Evolutionary conservation across 805 yeast genomes (phyloP), one percentile per base, ranked within the genome.

Genomic region (Yarrowia divulgata): DNA sequence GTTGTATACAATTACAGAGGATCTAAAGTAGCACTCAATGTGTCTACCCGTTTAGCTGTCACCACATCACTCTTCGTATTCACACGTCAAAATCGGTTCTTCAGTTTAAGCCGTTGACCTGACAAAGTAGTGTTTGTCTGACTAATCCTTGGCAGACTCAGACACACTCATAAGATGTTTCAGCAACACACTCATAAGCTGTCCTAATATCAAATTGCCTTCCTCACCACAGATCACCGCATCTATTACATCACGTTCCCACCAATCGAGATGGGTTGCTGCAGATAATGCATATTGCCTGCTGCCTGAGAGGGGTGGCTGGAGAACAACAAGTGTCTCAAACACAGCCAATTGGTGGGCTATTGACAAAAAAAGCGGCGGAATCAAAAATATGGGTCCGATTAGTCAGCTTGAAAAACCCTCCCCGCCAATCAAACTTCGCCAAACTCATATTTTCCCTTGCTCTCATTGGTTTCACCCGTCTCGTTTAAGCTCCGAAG

Each of bases 381-480:
- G 1, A 10, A 12, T 13, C 32, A 23, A 19, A 23, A 6, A 19
- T 9, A 13, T 8, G 14, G 13, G 14, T 4, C 9, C 18, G 37
- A 10, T 9, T 49, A 32, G 39, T 32, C 39, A 49, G 2, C n/a
- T 23, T 23, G 6, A 9, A 13, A 1, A 19, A 3, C 13, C n/a
- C 4, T n/a, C 12, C 23, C 57, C 40, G 57, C 60, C 60, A 54
- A 54, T 54, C 60, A 54, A 54, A 39, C 45, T 19, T 16, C 12
- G 16, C 18, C 60, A 37, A 54, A 37, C 60, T 18, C 43, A 18
- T 23, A 14, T 52, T 37, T 19, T 23, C 34, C 60, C 45, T 54
- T 39, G 60, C 60, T 54, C 34, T 54, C 60, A 54, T 54, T 54
- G 58, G 58, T 54, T 54, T 54, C 57, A 32, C 55, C 12, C 14